Evolutionary conservation across 805 yeast species (phyloP), one percentile per base, ranked within the genome.

Genomic region (Candida piceae): DNA sequence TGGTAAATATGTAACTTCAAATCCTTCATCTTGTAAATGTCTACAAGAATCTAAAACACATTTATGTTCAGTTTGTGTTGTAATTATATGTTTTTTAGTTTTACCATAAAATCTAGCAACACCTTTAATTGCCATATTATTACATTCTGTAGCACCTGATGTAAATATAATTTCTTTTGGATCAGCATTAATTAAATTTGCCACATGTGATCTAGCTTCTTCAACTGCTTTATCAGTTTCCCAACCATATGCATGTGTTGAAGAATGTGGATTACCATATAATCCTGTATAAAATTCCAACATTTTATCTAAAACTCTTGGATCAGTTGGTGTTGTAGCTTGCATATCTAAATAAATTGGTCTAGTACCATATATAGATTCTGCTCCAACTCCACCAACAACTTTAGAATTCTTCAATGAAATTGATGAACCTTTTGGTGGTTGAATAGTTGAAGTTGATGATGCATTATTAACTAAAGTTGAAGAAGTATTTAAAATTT

Each of bases 221-320:
- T 93, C 98, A 13, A 93, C 93, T 41, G 82, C 96, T 45, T 74
- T 76, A 41, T 90, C 96, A 3, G 98, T 85, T 66, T 93, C 99
- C 99, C 99, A 93, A 24, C 99, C 99, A 59, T 90, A 93, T 5
- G 95, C 76, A 58, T 93, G 99, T 2, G 98, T 93, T 41, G 93
- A 79, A 5, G 96, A 87, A 64, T 93, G 99, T 16, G 99, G 99
- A 60, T 93, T 93, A 44, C 99, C 99, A 58, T 87, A 93, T 39
- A 86, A 70, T 4, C 97, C 97, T 2, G 97, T 90, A 60, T 76
- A 84, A 56, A 81, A 87, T 50, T 75, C 77, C 49, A 86, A 59
- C 95, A 86, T 87, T 49, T 78, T 81, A 57, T 86, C 96, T 49
- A 93, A 64, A 8, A 93, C 99, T 38, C 99, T 72, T 22, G 98